phyloP scores from a whole-genome alignment of 306 rosid genomes.

The Luffa aegyptiaca region DNA sequence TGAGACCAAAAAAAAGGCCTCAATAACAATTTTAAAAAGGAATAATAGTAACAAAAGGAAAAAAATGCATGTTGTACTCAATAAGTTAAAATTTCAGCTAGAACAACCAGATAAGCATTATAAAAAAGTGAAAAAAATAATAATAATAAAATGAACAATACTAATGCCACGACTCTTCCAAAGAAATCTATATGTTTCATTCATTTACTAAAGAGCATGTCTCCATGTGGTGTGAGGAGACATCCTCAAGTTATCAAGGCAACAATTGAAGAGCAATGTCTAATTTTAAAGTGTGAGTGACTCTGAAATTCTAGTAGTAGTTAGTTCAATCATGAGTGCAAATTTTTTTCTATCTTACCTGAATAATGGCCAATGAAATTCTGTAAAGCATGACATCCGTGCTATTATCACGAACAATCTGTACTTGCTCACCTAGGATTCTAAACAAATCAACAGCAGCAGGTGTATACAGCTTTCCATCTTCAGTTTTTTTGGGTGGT shows the following conservation, averaged over 20 bases:
- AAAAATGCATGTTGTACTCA: background rate
- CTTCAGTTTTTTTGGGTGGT: conserved; percentile 95
- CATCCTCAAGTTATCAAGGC: background rate
- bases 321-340: conserved; percentile 3
- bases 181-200: background rate
- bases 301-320: background rate
- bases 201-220: background rate
- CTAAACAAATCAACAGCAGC: conserved; percentile 98
- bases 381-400: conserved; percentile 94
- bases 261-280: background rate
- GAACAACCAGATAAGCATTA: background rate
- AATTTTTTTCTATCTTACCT: conserved; percentile 32
- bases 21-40: conserved; percentile 1
- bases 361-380: conserved; percentile 87
- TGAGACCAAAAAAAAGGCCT: conserved; percentile 14
- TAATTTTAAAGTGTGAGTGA: background rate
- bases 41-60: background rate
- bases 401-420: conserved; percentile 95
- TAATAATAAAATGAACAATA: background rate
- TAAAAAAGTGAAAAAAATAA: background rate
- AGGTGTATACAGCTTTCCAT: conserved; percentile 93
- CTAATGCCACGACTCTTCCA: background rate
- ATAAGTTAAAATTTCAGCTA: background rate
- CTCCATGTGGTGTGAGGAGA: background rate
- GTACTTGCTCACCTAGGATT: conserved; percentile 97